Evolutionary conservation across 352 stramenopile species (phyloP).

Genomic region (Globisporangium solare): DNA sequence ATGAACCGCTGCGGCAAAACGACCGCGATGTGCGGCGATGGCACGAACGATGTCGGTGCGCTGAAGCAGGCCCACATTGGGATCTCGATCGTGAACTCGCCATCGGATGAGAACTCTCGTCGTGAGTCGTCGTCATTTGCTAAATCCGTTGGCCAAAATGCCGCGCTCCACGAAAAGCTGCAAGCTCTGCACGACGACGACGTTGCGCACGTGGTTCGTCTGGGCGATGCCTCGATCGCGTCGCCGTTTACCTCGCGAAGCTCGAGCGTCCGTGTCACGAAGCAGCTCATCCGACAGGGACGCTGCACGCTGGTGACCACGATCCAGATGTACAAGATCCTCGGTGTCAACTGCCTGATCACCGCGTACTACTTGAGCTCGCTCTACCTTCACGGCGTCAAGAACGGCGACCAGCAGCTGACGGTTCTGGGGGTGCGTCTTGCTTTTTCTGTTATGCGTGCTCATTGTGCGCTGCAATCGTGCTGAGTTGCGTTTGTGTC

Average conservation of each 20-base stretch:
- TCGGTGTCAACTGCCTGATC: slow-evolving; percentile 94
- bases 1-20: slow-evolving; percentile 84
- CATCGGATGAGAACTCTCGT: slow-evolving; percentile 3
- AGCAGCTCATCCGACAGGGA: slow-evolving; percentile 93
- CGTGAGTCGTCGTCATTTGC: not conserved
- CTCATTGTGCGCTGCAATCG: not conserved
- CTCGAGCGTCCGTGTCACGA: slow-evolving; percentile 61
- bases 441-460: not conserved
- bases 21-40: slow-evolving; percentile 95
- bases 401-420: slow-evolving; percentile 93
- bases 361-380: slow-evolving; percentile 92
- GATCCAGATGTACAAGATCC: slow-evolving; percentile 93
- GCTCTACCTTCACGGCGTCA: slow-evolving; percentile 93
- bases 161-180: slow-evolving; percentile 14
- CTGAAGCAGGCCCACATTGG: slow-evolving; percentile 90
- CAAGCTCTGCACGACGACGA: slow-evolving; percentile 21
- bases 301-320: slow-evolving; percentile 96
- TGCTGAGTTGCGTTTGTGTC: not conserved
- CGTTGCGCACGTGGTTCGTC: slow-evolving; percentile 76
- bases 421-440: slow-evolving; percentile 38
- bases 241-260: slow-evolving; percentile 95
- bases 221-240: slow-evolving; percentile 95
- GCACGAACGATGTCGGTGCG: slow-evolving; percentile 93
- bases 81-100: slow-evolving; percentile 90
- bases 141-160: not conserved